Conservation (phyloP, 176 grass and related monocot genomes). For the Zea mays region Zm-B73-REFERENCE-NAM-5.0 NC_050101.1:151134001-151134500, state of each 20-base stretch:
- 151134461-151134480: neutral
- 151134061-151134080: constrained; percentile 8
- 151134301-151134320: too few species aligned
- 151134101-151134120: neutral
- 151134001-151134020: neutral
- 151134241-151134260: neutral
- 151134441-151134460: neutral
- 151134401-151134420: neutral
- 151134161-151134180: neutral
- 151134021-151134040: neutral
- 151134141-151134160: neutral
- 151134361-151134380: neutral
- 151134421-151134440: neutral
- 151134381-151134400: neutral
- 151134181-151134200: neutral
- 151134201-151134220: neutral
- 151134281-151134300: too few species aligned
- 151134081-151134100: constrained; percentile 7
- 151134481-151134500: neutral
- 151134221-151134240: neutral
- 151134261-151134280: too few species aligned
- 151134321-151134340: too few species aligned
- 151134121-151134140: neutral
- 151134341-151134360: too few species aligned
- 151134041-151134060: neutral